A percentile compares a stretch with the other conserved stretches of the same genome.
Conservation (phyloP, 306 rosid species). For the Trichosanthes truncata region DNA sequence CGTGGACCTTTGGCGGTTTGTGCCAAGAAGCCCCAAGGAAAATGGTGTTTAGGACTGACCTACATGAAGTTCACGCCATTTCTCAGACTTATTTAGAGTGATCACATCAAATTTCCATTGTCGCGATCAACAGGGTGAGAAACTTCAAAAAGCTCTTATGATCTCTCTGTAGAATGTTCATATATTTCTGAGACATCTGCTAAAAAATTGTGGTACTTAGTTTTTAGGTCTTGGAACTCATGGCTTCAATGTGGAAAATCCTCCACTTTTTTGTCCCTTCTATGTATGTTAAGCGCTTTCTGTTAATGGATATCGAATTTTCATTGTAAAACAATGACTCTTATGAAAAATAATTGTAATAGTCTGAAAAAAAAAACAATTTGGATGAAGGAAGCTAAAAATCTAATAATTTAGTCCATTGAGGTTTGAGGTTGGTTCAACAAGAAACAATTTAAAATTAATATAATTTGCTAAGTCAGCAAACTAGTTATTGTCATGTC, state of each 20-base stretch:
- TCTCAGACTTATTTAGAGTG: background rate
- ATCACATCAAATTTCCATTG: background rate
- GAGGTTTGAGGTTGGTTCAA: too few relatives aligned
- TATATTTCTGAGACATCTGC: background rate
- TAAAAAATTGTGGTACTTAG: background rate
- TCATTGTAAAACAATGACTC: background rate
- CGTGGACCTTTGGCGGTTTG: slow-evolving; percentile 89
- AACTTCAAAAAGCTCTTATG: background rate
- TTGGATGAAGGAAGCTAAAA: too few relatives aligned
- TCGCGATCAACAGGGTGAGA: background rate
- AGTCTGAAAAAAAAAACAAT: background rate
- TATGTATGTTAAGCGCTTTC: background rate
- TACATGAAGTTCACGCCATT: background rate
- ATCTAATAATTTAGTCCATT: too few relatives aligned
- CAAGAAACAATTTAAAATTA: too few relatives aligned
- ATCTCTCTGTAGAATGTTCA: background rate
- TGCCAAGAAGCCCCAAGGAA: slow-evolving; percentile 29
- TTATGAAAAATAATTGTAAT: background rate
- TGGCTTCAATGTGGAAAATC: background rate
- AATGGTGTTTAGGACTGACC: background rate
- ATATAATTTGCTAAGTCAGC: too few relatives aligned
- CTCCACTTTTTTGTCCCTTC: too few relatives aligned
- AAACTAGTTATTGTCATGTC: too few relatives aligned
- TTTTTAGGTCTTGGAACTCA: background rate
- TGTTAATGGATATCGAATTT: background rate